Conservation (phyloP, 805 yeast genomes). For the Teunomyces panamensis region DNA sequence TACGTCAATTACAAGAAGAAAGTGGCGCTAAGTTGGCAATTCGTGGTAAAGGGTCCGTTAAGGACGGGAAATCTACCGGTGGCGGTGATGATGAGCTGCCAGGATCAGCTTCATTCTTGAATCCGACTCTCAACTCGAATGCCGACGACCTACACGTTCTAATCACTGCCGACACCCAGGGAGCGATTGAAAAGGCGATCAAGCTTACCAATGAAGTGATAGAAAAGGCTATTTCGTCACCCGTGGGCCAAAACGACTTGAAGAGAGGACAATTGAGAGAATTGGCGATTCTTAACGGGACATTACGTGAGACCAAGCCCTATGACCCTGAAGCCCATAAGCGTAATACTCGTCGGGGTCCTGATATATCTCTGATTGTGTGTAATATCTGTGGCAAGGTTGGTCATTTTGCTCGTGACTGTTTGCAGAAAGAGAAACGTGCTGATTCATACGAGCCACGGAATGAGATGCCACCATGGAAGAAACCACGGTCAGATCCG, state of each 20-base stretch:
- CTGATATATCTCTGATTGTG: conserved; percentile 52
- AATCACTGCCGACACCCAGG: conserved; percentile 78
- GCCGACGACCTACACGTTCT: conserved; percentile 84
- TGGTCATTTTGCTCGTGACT: conserved; percentile 90
- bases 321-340: conserved; percentile 36
- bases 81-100: conserved; percentile 44
- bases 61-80: conserved; percentile 72
- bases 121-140: conserved; percentile 20
- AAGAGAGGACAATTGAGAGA: conserved; percentile 90
- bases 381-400: conserved; percentile 77
- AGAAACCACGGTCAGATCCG: conserved; percentile 18
- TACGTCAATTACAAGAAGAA: conserved; percentile 73
- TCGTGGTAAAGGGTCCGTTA: conserved; percentile 94
- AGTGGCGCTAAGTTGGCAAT: conserved; percentile 90
- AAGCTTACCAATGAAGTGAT: conserved; percentile 72
- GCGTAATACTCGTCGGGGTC: conserved; percentile 25
- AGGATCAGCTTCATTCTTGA: conserved; percentile 17
- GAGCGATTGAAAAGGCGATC: conserved; percentile 71
- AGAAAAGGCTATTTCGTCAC: conserved; percentile 79
- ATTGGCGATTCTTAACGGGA: conserved; percentile 91
- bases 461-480: conserved; percentile 25
- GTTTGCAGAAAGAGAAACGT: conserved; percentile 37
- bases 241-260: conserved; percentile 89
- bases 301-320: conserved; percentile 79
- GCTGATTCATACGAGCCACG: background rate